Evolutionary conservation across 2,329 filamentous ascomycete species (phyloP), one percentile per base, ranked within the genome.

Genomic region (Botrytis fabae): DNA sequence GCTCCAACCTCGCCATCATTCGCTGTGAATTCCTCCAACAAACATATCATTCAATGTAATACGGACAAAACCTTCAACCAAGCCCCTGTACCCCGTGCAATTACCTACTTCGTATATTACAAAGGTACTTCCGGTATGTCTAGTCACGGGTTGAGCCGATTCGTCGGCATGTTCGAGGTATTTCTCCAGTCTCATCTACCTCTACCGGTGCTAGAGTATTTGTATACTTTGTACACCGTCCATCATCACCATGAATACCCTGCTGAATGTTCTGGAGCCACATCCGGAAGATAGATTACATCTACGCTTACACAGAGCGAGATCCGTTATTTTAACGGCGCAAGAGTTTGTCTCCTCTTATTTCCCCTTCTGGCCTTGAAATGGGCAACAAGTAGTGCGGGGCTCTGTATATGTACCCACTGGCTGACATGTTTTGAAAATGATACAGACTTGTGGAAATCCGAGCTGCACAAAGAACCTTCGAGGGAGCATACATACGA

Each of bases 401-500:
- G 18, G 44, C 22, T 57, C 28, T 42, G 54, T 22, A 57, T 51
- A 14, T 61, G 22, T 40, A 48, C 42, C 22, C 5, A 28, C n/a
- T 54, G 38, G 51, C 70, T 71, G 60, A 71, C 46, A 25, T 59
- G 14, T 64, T 64, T 40, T 66, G 38, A 35, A 42, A 65, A 71
- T 18, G 25, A 42, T n/a, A 66, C 71, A 82, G 80, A 82, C 91
- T 99, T 61, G 93, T 98, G 76, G 96, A 98, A 83, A 92, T 98
- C 77, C 93, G 96, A 76, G 96, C 96, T 20, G 93, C 95, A 18
- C 96, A 99, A 82, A 90, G 96, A 71, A 99, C 96, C 2, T 99
- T 98, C 79, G 96, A 99, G 83, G 96, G 96, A 35, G 96, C 96
- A 35, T 99, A 98, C 83, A 92, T 98, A 80, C 93, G 96, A 75